Evolutionary conservation across 1,139 yeast genomes (phyloP).

Genomic region (Blastobotrys proliferans): DNA sequence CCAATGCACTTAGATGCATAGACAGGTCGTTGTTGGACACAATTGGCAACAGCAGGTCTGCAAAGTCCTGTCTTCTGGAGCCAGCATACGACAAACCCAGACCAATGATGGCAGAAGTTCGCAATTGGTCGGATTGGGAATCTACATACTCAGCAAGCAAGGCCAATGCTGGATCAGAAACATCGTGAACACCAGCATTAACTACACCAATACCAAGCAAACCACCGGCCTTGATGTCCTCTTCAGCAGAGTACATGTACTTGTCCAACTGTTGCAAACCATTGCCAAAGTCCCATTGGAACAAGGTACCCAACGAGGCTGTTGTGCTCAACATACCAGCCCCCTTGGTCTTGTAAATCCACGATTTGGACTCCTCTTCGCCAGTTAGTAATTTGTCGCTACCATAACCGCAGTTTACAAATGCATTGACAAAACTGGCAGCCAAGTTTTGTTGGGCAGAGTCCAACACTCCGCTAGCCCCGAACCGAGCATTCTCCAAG

Average conservation of each 20-base stretch:
- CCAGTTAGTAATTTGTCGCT: slow-evolving; percentile 65
- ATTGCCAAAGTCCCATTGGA: slow-evolving; percentile 87
- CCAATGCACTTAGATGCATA: slow-evolving; percentile 76
- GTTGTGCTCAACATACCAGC: slow-evolving; percentile 92
- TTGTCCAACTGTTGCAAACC: slow-evolving; percentile 90
- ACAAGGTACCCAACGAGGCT: slow-evolving; percentile 85
- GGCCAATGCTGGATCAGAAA: slow-evolving; percentile 88
- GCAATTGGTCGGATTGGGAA: slow-evolving; percentile 50
- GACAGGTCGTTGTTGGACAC: slow-evolving; percentile 75
- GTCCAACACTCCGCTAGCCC: slow-evolving; percentile 65
- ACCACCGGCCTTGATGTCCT: slow-evolving; percentile 94
- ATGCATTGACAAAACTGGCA: slow-evolving; percentile 89
- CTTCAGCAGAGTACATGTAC: slow-evolving; percentile 80
- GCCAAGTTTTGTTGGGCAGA: slow-evolving; percentile 96
- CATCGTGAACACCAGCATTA: slow-evolving; percentile 94
- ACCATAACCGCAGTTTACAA: slow-evolving; percentile 87
- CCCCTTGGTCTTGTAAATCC: slow-evolving; percentile 92
- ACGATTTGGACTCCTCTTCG: slow-evolving; percentile 68
- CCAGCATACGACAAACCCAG: slow-evolving; percentile 96
- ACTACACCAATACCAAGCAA: slow-evolving; percentile 91
- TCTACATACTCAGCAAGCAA: slow-evolving; percentile 73
- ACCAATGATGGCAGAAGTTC: slow-evolving; percentile 82
- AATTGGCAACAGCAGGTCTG: slow-evolving; percentile 74
- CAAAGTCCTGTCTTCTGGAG: slow-evolving; percentile 78
- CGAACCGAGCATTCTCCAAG: slow-evolving; percentile 63